Conservation (phyloP, 257 asterid genomes). For the Ophiorrhiza pumila region DNA sequence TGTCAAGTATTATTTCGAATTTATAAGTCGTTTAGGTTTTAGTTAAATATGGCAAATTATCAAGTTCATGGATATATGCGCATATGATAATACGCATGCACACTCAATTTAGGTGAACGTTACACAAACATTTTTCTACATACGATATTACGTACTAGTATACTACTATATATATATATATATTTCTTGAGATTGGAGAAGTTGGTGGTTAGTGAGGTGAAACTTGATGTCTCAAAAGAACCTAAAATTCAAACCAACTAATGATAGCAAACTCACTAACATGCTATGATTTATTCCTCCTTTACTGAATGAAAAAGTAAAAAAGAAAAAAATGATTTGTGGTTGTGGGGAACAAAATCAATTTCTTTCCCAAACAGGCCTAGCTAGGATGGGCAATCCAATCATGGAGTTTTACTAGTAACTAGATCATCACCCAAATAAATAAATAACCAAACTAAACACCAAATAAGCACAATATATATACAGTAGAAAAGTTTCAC, state of each 20-base stretch:
- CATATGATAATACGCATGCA: too few relatives aligned
- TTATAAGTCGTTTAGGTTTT: too few relatives aligned
- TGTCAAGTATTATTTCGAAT: too few relatives aligned
- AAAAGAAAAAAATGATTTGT: conserved; percentile 13
- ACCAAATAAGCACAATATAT: background rate
- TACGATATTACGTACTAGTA: too few relatives aligned
- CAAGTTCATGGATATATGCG: too few relatives aligned
- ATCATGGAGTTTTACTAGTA: conserved; percentile 16
- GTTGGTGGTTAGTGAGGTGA: conserved; percentile 17
- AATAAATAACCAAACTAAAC: background rate
- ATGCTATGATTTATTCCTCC: conserved; percentile 21
- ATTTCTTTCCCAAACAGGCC: too few relatives aligned
- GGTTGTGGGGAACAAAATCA: conserved; percentile 30
- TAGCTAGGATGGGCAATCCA: too few relatives aligned
- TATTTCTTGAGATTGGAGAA: conserved; percentile 18
- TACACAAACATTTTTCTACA: too few relatives aligned
- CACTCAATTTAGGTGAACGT: too few relatives aligned
- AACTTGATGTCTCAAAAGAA: conserved; percentile 14
- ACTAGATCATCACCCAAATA: background rate
- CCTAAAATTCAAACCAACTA: conserved; percentile 29
- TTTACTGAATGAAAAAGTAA: conserved; percentile 16
- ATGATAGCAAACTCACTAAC: conserved; percentile 24
- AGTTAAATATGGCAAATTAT: too few relatives aligned
- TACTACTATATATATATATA: too few relatives aligned
- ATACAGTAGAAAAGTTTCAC: too few relatives aligned